Conservation (phyloP, 208 protist species). For the Trypanosoma congolense region DNA sequence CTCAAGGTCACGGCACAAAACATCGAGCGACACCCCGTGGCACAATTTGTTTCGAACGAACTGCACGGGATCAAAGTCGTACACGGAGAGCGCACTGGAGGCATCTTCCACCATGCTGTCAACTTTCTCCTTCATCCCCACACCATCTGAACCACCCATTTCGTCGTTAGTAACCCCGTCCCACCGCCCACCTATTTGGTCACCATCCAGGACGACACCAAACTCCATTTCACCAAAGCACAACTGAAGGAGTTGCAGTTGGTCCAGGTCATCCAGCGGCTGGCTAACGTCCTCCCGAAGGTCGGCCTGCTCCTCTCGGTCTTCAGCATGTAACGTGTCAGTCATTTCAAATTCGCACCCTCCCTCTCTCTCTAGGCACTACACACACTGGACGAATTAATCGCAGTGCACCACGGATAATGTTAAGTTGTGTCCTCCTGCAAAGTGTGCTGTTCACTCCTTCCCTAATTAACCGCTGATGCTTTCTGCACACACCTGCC, state of each 20-base stretch:
- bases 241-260: conserved; percentile 77
- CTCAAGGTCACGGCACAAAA: conserved; percentile 62
- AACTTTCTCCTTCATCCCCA: background rate
- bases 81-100: conserved; percentile 1
- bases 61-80: conserved; percentile 47
- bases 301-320: no score
- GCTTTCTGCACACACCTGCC: no score
- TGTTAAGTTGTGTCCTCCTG: no score
- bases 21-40: conserved; percentile 61
- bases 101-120: no score
- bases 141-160: background rate
- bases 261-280: conserved; percentile 25
- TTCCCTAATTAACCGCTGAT: no score
- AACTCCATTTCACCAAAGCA: conserved; percentile 87
- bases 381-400: no score
- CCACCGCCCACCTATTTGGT: background rate
- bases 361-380: no score
- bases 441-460: no score
- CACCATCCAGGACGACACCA: conserved; percentile 48
- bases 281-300: no score
- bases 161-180: background rate
- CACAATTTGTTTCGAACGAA: conserved; percentile 73
- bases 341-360: no score
- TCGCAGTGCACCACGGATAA: no score
- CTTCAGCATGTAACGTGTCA: no score